These are phyloP conservation scores for Trichophyton verrucosum DNA, from an alignment of 2,329 filamentous ascomycete genomes.

Conservation along the genomic window DNA sequence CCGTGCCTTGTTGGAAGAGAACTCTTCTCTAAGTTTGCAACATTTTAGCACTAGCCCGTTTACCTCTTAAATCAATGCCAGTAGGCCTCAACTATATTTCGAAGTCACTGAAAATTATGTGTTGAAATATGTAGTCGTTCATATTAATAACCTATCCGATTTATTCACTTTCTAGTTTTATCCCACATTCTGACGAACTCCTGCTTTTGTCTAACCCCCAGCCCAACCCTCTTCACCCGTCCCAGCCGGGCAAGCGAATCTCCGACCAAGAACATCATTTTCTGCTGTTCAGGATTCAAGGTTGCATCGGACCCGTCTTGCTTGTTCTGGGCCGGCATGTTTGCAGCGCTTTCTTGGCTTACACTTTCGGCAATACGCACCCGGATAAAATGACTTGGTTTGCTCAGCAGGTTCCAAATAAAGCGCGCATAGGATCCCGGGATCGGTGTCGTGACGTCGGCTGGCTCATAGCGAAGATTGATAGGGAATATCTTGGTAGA, in stretches of 20 bases:
- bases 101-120: too few species aligned
- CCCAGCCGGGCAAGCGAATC: conserved; percentile 80
- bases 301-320: conserved; percentile 20
- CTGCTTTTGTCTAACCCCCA: conserved; percentile 71
- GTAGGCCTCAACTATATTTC: background rate
- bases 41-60: background rate
- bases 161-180: conserved; percentile 2
- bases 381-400: conserved; percentile 76
- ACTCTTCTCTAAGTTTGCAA: background rate
- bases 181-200: conserved; percentile 64
- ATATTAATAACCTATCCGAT: background rate
- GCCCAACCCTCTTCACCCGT: conserved; percentile 73
- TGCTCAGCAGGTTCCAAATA: conserved; percentile 73
- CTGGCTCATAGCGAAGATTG: conserved; percentile 75
- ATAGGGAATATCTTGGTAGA: conserved; percentile 76
- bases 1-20: background rate
- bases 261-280: conserved; percentile 62
- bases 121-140: background rate
- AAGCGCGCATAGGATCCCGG: conserved; percentile 62
- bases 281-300: conserved; percentile 47
- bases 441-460: conserved; percentile 81
- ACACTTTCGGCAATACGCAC: conserved; percentile 78
- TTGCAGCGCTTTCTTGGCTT: conserved; percentile 43
- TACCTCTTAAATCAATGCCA: background rate
- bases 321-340: conserved; percentile 17